Conservation (phyloP, 2,329 filamentous ascomycete species). For the Leptographium lundbergii region DNA sequence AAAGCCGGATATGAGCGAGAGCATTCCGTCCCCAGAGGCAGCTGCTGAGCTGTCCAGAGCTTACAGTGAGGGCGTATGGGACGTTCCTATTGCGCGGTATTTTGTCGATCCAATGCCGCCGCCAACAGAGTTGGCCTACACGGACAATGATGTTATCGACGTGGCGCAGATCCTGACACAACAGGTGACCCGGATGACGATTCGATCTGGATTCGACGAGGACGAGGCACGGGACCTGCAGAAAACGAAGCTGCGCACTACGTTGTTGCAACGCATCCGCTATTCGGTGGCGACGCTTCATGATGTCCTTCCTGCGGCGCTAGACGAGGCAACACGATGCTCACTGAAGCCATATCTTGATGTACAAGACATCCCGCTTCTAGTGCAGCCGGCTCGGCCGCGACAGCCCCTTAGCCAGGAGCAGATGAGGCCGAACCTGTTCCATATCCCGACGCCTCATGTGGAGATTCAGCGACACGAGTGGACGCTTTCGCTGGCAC, state of each 20-base stretch:
- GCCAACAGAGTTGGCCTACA: slow-evolving; percentile 28
- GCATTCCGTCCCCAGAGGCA: slow-evolving; percentile 29
- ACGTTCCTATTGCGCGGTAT: slow-evolving; percentile 39
- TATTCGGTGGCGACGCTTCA: slow-evolving; percentile 36
- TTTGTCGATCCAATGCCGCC: slow-evolving; percentile 48
- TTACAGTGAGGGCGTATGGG: slow-evolving; percentile 33
- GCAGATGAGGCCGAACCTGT: slow-evolving; percentile 38
- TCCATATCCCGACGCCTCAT: slow-evolving; percentile 54
- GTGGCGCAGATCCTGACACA: slow-evolving; percentile 61
- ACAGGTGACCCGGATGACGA: slow-evolving; percentile 36
- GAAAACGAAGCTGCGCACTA: slow-evolving; percentile 22
- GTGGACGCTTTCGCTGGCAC: slow-evolving; percentile 57
- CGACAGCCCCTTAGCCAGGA: slow-evolving; percentile 34
- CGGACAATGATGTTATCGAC: slow-evolving; percentile 50
- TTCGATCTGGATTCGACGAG: slow-evolving; percentile 7
- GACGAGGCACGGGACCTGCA: slow-evolving; percentile 25
- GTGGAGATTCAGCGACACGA: slow-evolving; percentile 61
- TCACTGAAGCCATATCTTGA: slow-evolving; percentile 40
- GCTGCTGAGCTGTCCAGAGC: slow-evolving; percentile 36
- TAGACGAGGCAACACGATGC: slow-evolving; percentile 29
- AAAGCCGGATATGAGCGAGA: not conserved
- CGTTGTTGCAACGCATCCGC: slow-evolving; percentile 29
- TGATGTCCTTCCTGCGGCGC: slow-evolving; percentile 28
- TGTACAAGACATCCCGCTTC: slow-evolving; percentile 41
- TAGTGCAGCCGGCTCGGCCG: slow-evolving; percentile 38